Percentiles rank a stretch among this genome's conserved stretches.
Conservation (phyloP, 495 filamentous ascomycete genomes). For the Penicillium nucicola region DNA sequence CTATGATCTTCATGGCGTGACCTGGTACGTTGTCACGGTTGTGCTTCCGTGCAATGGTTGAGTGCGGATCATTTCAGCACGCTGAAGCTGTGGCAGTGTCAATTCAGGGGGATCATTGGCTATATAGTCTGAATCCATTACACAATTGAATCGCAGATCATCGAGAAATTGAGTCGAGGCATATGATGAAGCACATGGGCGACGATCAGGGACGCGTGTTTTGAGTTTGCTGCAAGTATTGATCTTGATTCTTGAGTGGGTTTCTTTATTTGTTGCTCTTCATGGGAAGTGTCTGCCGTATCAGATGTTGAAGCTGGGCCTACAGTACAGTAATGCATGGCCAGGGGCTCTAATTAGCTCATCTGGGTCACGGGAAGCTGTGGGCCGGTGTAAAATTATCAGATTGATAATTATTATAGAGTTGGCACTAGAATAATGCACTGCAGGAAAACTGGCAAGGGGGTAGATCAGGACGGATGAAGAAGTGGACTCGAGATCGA, state of each 20-base stretch:
- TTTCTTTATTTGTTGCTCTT: background rate
- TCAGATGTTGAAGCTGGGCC: too few relatives aligned
- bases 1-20: constrained; percentile 5
- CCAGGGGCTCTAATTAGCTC: too few relatives aligned
- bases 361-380: background rate
- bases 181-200: background rate
- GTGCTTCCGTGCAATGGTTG: background rate
- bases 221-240: background rate
- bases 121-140: background rate
- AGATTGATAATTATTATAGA: constrained; percentile 4
- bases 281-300: background rate
- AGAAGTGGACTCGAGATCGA: background rate
- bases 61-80: background rate
- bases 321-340: too few relatives aligned
- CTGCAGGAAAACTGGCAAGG: background rate
- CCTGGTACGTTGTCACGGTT: background rate
- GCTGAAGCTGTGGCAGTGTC: background rate
- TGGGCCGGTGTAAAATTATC: background rate
- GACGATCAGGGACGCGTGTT: background rate
- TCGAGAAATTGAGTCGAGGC: background rate
- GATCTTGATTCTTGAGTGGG: background rate
- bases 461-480: constrained; percentile 4
- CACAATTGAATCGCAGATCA: background rate
- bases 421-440: background rate
- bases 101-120: background rate